A percentile compares a stretch with the other conserved stretches of the same genome.
Conservation (phyloP, 768 basidiomycete genomes). For the Panaeolus papilionaceus region DNA sequence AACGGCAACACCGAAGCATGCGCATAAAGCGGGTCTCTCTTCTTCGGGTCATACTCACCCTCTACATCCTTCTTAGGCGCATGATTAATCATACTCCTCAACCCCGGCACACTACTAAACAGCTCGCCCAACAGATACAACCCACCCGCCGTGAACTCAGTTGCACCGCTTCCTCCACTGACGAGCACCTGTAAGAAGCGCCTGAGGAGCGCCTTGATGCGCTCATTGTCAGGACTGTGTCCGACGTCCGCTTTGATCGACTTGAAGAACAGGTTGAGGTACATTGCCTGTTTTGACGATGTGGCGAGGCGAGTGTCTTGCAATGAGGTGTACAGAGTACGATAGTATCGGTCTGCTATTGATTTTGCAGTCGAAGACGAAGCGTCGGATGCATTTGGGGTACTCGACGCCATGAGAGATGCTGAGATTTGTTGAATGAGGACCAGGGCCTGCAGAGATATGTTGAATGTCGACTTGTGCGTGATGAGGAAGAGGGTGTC, state of each 20-base stretch:
- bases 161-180: constrained; percentile 72
- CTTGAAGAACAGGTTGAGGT: constrained; percentile 93
- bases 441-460: constrained; percentile 89
- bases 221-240: constrained; percentile 48
- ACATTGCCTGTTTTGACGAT: constrained; percentile 96
- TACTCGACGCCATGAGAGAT: constrained; percentile 47
- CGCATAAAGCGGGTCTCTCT: constrained; percentile 89
- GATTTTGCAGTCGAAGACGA: constrained; percentile 48
- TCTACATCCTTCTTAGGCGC: constrained; percentile 28
- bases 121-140: constrained; percentile 85
- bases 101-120: constrained; percentile 48
- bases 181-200: constrained; percentile 83
- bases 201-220: constrained; percentile 83
- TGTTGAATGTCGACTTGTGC: constrained; percentile 96
- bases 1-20: constrained; percentile 80
- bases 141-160: constrained; percentile 90
- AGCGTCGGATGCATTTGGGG: constrained; percentile 45
- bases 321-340: constrained; percentile 89
- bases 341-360: constrained; percentile 73
- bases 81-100: constrained; percentile 46
- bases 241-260: constrained; percentile 71
- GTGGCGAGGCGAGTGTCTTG: constrained; percentile 80
- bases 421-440: constrained; percentile 85
- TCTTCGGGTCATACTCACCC: constrained; percentile 79
- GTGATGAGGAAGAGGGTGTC: constrained; percentile 95